phyloP scores from a whole-genome alignment of 2,329 filamentous ascomycete species.

The Penicillium sclerotigenum region DNA sequence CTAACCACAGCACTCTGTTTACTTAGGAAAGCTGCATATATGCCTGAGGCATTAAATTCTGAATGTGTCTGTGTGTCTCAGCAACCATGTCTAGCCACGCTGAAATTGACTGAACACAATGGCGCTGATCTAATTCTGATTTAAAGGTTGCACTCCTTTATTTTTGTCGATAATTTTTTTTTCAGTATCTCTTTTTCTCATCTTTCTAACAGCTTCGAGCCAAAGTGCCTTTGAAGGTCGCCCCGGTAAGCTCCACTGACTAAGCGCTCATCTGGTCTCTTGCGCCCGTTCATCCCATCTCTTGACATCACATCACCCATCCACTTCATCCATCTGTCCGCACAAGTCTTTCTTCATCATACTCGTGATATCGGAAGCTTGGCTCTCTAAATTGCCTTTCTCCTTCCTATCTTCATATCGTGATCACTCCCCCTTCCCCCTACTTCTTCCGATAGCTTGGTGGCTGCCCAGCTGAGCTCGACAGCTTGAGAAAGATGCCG shows the following conservation, averaged over 20 bases:
- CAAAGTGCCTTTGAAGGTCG: constrained; percentile 1
- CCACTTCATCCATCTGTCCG: constrained; percentile 22
- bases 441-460: constrained; percentile 31
- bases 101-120: neutral
- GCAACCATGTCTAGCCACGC: neutral
- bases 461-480: constrained; percentile 32
- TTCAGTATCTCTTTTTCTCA: neutral
- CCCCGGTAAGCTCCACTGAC: constrained; percentile 32
- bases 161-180: neutral
- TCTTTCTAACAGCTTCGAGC: constrained; percentile 8
- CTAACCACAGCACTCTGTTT: constrained; percentile 3
- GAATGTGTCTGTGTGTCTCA: neutral
- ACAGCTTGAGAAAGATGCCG: constrained; percentile 44
- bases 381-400: constrained; percentile 12
- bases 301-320: constrained; percentile 43
- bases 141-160: neutral
- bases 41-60: constrained; percentile 7
- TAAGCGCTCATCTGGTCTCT: constrained; percentile 34
- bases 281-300: constrained; percentile 32
- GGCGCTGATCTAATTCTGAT: neutral
- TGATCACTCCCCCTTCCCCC: constrained; percentile 20
- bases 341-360: constrained; percentile 16
- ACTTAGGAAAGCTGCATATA: constrained; percentile 5
- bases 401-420: constrained; percentile 14
- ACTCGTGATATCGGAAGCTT: constrained; percentile 12